A percentile compares a stretch with the other conserved stretches of the same genome.
phyloP scores from a whole-genome alignment of 1,139 yeast species.

The Yamadazyma sp. region DNA sequence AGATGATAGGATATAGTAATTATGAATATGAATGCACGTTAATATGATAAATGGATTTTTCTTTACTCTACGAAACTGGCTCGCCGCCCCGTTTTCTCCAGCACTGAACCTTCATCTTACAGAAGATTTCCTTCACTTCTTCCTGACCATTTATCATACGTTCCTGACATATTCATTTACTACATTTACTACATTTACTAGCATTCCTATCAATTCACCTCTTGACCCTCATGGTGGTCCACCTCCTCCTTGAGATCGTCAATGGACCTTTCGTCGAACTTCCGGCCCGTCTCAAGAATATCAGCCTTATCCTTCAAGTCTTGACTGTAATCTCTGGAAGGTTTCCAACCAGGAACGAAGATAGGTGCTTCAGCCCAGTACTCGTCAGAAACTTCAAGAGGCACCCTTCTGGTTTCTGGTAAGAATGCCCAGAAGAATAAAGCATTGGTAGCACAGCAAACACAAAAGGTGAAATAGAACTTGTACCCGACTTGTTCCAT shows the following conservation, averaged over 20 bases:
- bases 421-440: slow-evolving; percentile 26
- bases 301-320: slow-evolving; percentile 18
- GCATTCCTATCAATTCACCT: no score
- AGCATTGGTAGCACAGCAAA: slow-evolving; percentile 25
- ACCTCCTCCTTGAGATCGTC: slow-evolving; percentile 16
- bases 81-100: no score
- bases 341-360: slow-evolving; percentile 21
- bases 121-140: background rate
- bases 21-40: background rate
- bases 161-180: no score
- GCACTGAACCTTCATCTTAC: no score
- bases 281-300: slow-evolving; percentile 14
- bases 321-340: slow-evolving; percentile 12
- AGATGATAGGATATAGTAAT: slow-evolving; percentile 8
- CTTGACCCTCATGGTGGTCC: slow-evolving; percentile 13
- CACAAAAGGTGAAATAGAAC: slow-evolving; percentile 17
- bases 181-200: background rate
- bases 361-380: slow-evolving; percentile 21
- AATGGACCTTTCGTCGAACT: slow-evolving; percentile 12
- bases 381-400: slow-evolving; percentile 25
- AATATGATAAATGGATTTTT: no score
- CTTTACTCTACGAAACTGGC: no score
- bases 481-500: slow-evolving; percentile 20
- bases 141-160: background rate
- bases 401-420: slow-evolving; percentile 26